phyloP scores from a whole-genome alignment of 2,329 filamentous ascomycete genomes.

The Aspergillus transmontanensis region DNA sequence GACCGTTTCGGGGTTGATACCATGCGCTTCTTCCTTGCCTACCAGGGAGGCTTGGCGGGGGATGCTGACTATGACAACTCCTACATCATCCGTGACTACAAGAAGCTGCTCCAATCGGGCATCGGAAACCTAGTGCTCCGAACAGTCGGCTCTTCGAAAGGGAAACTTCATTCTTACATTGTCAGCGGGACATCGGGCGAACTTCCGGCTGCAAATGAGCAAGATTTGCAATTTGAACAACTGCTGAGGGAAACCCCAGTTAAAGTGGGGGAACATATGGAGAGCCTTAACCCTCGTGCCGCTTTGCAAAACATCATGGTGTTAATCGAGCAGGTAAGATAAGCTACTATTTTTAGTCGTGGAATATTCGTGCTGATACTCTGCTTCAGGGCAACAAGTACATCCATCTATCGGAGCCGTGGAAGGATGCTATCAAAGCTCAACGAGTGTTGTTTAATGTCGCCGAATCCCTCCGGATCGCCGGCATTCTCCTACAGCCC shows the following conservation, averaged over 20 bases:
- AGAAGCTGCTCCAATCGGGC: conserved; percentile 73
- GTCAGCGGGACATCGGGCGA: conserved; percentile 35
- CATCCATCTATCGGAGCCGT: conserved; percentile 67
- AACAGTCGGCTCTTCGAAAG: conserved; percentile 67
- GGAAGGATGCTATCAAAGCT: conserved; percentile 57
- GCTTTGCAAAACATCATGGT: conserved; percentile 69
- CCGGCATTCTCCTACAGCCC: conserved; percentile 83
- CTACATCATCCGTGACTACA: conserved; percentile 74
- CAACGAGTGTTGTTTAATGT: conserved; percentile 68
- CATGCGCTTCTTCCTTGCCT: conserved; percentile 85
- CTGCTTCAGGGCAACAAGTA: conserved; percentile 64
- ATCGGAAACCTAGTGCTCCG: conserved; percentile 80
- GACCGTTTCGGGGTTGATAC: conserved; percentile 85
- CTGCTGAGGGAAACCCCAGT: conserved; percentile 45
- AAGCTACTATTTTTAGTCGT: conserved; percentile 1
- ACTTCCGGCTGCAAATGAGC: conserved; percentile 30
- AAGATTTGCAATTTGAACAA: conserved; percentile 40
- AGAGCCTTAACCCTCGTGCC: conserved; percentile 61
- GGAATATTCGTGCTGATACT: conserved; percentile 6
- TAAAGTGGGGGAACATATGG: conserved; percentile 60
- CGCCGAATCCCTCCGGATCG: conserved; percentile 76
- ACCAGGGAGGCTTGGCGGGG: conserved; percentile 73
- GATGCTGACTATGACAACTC: conserved; percentile 86
- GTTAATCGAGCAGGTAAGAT: conserved; percentile 60
- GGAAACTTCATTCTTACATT: conserved; percentile 67